These are phyloP conservation scores for Neopestalotiopsis clavispora DNA, from an alignment of 2,329 filamentous ascomycete species.

Conservation along the genomic window DNA sequence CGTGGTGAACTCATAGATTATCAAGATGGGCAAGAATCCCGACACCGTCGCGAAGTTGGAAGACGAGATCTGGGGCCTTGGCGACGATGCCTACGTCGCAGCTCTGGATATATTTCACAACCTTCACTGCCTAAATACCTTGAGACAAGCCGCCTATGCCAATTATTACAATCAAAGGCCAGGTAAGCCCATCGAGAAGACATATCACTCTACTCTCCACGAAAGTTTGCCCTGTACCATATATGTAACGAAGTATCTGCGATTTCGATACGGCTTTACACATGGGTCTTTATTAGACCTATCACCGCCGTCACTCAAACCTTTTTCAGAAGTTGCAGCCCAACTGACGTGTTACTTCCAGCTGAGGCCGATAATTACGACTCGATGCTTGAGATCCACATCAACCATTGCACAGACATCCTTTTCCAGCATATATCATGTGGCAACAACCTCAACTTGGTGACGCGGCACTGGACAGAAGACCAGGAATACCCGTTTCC, in stretches of 20 bases:
- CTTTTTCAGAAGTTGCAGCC: too few species aligned
- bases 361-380: neutral
- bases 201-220: too few species aligned
- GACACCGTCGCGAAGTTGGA: constrained; percentile 30
- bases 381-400: constrained; percentile 30
- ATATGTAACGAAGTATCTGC: too few species aligned
- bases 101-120: constrained; percentile 27
- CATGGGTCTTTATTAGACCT: too few species aligned
- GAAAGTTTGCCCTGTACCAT: too few species aligned
- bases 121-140: constrained; percentile 24
- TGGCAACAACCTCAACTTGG: constrained; percentile 37
- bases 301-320: too few species aligned
- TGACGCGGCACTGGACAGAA: constrained; percentile 40
- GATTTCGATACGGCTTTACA: too few species aligned
- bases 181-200: neutral
- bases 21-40: constrained; percentile 37
- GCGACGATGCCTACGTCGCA: constrained; percentile 36
- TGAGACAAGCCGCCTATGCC: constrained; percentile 31
- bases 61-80: constrained; percentile 36
- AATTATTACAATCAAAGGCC: constrained; percentile 23
- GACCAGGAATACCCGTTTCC: constrained; percentile 34
- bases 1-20: constrained; percentile 25
- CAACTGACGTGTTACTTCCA: neutral
- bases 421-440: constrained; percentile 41
- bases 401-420: constrained; percentile 41